Base-by-base conservation (phyloP, 1,139 yeast genomes). In the Suhomyces atakaporum region DNA sequence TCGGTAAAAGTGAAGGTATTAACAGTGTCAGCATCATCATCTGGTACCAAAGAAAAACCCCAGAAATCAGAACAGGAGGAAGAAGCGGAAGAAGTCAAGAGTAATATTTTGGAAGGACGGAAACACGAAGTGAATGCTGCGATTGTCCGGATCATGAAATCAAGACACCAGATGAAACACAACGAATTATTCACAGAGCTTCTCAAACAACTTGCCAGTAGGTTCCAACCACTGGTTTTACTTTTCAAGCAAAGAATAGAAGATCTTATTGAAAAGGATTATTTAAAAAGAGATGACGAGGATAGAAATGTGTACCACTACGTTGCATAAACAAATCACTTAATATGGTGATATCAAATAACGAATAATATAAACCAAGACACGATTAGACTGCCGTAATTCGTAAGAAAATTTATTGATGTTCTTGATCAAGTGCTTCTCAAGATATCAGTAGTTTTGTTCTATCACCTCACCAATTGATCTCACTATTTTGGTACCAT, bases 61-160 rank as follows among this genome's bases (percentile, higher is more conserved):
- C 60, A 29, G 70, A 57, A 54, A 33, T 71, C 59, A 49, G 79
- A 45, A 47, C 63, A 58, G 43, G 59, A 68, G 21, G 66, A 62
- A 31, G 75, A 68, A 37, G 43, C 48, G 1, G 65, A 62, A 27
- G 75, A 71, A 35, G 63, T 67, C 2, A 60, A 59, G 36, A 44
- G 49, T 2, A 56, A 57, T 28, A 66, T 69, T 16, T 40, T 54
- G 28, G 69, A 69, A 36, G 79, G 78, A 15, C 60, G 80, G 33
- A 66, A 78, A 45, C 71, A 74, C 39, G 88, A 83, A 51, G 72
- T 86, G 3, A 94, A 87, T 52, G 97, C 97, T 0, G 95, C 96
- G 0, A 77, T 90, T 39, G 96, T 90, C 2, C 73, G 97, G 37
- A 78, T 84, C 8, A 83, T 92, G 92, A 92, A 92, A 57, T 74